Evolutionary conservation across 1,284 basidiomycete species (phyloP), one percentile per base, ranked within the genome.

Genomic region (Ustilago bromivora): DNA sequence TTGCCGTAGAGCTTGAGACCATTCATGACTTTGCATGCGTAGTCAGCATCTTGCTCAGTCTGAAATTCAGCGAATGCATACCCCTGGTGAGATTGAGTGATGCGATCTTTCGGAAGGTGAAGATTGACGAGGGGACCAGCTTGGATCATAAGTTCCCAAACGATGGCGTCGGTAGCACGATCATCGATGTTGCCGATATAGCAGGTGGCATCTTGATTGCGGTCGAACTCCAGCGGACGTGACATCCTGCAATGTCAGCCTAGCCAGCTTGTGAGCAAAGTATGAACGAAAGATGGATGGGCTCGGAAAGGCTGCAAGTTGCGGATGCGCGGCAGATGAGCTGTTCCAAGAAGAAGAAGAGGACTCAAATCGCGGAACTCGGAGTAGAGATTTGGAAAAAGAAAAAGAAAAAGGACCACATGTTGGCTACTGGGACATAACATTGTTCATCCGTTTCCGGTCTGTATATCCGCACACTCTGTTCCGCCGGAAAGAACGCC

Each of bases 1-100:
- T 98, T 98, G 49, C 97, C 96, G 90, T 94, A 99, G 58, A 99
- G 88, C 88, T 99, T 99, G 87, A 99, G 98, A 89, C 98, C 96
- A 87, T 99, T 98, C 95, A 99, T 96, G 83, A 98, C 98, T 89
- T 97, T 97, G 90, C 95, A 97, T 71, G 95, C 96, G 87, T 99
- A 99, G 88, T 99, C 96, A 79, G 96, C 95, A 88, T 98, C 97
- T 86, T 95, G 94, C 88, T 98, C 96, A 46, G 95, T 95, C 86
- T 96, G 89, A 87, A 98, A 98, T 89, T 99, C 96, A 89, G 96
- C 98, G 88, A 99, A 99, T 56, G 96, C 96, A 87, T 98, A 99
- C 58, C 96, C 96, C 88, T 99, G 97, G 87, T 99, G 96, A 3
- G 93, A 90, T 92, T 96, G 96, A 12, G 95, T 97, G 75, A 99